phyloP scores from a whole-genome alignment of 345 rosid species.

The Rhodamnia rubescens region DNA sequence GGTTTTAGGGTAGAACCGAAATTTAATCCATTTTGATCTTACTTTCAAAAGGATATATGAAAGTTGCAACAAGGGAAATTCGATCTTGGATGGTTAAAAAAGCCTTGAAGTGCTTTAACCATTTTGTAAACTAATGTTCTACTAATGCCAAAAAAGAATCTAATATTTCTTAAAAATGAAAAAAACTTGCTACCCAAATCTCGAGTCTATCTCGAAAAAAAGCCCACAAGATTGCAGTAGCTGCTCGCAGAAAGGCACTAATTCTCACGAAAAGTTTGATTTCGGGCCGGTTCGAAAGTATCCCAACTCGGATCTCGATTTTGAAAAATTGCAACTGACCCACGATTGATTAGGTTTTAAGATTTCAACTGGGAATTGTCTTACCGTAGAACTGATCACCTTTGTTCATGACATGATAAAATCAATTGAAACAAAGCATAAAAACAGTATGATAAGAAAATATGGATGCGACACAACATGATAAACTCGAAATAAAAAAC shows the following conservation, averaged over 20 bases:
- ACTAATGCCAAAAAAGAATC: neutral
- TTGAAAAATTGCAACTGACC: neutral
- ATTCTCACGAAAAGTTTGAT: neutral
- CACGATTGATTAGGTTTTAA: neutral
- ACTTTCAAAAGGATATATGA: no score
- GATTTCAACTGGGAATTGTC: neutral
- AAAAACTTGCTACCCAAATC: neutral
- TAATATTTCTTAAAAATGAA: neutral
- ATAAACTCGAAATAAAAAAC: no score
- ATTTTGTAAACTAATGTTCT: neutral
- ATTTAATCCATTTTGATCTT: neutral
- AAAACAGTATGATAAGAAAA: neutral
- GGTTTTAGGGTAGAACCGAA: neutral
- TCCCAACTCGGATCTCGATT: neutral
- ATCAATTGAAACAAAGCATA: neutral
- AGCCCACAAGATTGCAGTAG: neutral
- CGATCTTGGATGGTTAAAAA: neutral
- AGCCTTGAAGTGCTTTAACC: neutral
- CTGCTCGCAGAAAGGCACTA: neutral
- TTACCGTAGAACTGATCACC: accelerated
- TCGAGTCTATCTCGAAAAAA: neutral
- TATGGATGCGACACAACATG: neutral
- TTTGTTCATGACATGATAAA: neutral
- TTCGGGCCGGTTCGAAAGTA: neutral
- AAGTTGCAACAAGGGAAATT: neutral